phyloP scores from a whole-genome alignment of 2,329 filamentous ascomycete species.

The Graphium sp. region DNA sequence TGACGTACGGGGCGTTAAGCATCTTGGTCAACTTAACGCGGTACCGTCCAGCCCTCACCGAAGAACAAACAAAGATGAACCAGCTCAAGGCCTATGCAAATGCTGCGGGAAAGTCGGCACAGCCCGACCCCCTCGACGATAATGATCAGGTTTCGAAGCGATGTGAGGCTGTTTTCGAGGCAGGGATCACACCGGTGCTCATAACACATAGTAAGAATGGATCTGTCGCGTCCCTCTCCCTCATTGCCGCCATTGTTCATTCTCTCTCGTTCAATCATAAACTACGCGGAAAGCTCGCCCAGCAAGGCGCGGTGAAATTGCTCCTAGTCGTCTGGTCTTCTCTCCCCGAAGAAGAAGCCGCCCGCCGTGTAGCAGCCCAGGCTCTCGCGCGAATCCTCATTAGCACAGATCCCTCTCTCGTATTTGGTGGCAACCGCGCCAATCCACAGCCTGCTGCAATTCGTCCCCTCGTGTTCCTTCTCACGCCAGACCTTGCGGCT shows the following conservation, averaged over 20 bases:
- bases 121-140: constrained; percentile 53
- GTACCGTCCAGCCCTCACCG: constrained; percentile 61
- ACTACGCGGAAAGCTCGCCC: constrained; percentile 64
- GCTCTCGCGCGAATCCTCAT: constrained; percentile 75
- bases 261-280: constrained; percentile 59
- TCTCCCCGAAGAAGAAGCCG: constrained; percentile 33
- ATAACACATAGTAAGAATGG: constrained; percentile 59
- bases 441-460: constrained; percentile 66
- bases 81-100: constrained; percentile 93
- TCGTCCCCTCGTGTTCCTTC: constrained; percentile 59
- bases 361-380: constrained; percentile 51
- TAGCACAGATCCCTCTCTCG: constrained; percentile 65
- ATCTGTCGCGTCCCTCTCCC: constrained; percentile 51
- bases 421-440: constrained; percentile 65
- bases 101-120: constrained; percentile 49
- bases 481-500: constrained; percentile 44
- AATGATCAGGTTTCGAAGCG: constrained; percentile 59
- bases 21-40: constrained; percentile 73
- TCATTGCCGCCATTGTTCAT: constrained; percentile 62
- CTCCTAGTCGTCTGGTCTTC: constrained; percentile 54
- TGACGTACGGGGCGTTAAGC: constrained; percentile 73
- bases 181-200: constrained; percentile 60
- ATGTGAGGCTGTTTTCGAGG: constrained; percentile 64
- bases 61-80: constrained; percentile 82
- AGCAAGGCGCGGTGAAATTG: constrained; percentile 84